A percentile compares a stretch with the other conserved stretches of the same genome.
Evolutionary conservation across 2,329 filamentous ascomycete genomes (phyloP).

Genomic region (Monilinia fructigena): DNA sequence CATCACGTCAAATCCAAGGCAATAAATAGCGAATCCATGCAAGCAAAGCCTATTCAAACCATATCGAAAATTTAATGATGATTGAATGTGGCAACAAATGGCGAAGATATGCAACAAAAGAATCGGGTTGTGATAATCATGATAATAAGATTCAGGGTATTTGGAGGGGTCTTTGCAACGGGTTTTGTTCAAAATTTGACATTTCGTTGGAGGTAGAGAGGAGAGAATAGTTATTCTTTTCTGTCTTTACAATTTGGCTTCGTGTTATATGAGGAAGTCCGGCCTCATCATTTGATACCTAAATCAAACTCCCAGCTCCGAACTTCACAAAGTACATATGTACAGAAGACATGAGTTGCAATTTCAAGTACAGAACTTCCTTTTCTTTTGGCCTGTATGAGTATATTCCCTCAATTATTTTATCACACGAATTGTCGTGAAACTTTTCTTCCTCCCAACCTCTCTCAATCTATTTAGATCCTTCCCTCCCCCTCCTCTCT

Average conservation of each 20-base stretch:
- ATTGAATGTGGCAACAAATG: background rate
- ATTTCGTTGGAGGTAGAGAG: no score
- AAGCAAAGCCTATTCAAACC: background rate
- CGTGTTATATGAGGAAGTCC: background rate
- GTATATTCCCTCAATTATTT: background rate
- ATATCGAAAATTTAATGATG: background rate
- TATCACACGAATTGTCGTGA: background rate
- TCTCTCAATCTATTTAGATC: background rate
- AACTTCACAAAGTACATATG: background rate
- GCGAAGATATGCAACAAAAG: background rate
- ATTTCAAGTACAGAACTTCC: background rate
- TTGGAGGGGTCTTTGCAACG: no score
- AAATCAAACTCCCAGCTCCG: background rate
- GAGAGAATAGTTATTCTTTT: background rate
- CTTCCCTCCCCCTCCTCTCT: background rate
- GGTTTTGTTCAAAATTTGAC: no score
- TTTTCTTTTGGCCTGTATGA: background rate
- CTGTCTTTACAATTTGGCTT: background rate
- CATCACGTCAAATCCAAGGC: no score
- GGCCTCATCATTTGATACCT: background rate
- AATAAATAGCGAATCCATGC: background rate
- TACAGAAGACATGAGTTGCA: background rate
- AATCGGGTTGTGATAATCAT: no score
- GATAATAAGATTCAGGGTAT: no score
- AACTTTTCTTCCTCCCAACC: no score